Evolutionary conservation across 441 rosid genomes (phyloP).

Genomic region (Jatropha multifida): DNA sequence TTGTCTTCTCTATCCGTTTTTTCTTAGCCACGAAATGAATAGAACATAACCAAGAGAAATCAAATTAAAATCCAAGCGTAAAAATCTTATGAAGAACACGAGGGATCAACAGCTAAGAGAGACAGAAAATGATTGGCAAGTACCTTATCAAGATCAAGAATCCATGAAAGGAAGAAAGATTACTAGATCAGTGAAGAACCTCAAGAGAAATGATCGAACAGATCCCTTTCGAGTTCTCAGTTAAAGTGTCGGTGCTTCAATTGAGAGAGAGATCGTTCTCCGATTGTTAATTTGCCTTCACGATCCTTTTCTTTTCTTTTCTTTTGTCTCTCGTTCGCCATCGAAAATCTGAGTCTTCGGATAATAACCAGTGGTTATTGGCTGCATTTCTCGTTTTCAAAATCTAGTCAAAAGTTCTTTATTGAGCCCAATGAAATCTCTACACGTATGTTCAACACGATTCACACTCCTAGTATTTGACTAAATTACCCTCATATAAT

Average conservation of each 20-base stretch:
- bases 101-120: not conserved
- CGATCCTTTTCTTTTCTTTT: not conserved
- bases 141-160: slow-evolving; percentile 25
- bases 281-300: not conserved
- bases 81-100: not conserved
- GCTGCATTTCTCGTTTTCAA: not conserved
- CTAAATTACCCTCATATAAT: too few relatives aligned
- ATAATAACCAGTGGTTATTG: not conserved
- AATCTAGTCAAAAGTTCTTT: not conserved
- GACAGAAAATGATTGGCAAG: not conserved
- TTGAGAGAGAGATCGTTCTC: not conserved
- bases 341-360: not conserved
- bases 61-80: not conserved
- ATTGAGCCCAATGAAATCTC: not conserved
- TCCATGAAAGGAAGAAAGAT: slow-evolving; percentile 23
- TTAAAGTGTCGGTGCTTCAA: slow-evolving; percentile 18
- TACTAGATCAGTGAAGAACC: not conserved
- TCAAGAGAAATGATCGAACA: not conserved
- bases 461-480: not conserved
- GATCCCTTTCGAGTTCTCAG: not conserved
- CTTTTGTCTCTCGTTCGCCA: not conserved
- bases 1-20: not conserved
- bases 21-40: not conserved
- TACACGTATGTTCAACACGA: not conserved
- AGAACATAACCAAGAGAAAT: not conserved